These are phyloP conservation scores for Lycium barbarum DNA, from an alignment of 257 asterid genomes.

Conservation along the genomic window DNA sequence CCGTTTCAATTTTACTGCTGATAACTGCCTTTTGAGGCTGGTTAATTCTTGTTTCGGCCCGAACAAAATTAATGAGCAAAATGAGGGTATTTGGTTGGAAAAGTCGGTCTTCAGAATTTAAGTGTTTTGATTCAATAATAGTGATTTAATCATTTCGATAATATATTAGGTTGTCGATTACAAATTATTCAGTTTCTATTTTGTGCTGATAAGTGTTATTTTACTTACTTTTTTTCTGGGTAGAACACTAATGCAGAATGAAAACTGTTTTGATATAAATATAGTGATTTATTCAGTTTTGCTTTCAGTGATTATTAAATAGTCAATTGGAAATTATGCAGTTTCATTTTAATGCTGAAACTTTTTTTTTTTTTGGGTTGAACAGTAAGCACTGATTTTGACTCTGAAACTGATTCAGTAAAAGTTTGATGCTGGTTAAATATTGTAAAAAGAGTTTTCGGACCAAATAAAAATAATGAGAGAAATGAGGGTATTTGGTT, in stretches of 20 bases:
- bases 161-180: not conserved
- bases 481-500: not conserved
- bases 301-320: too few relatives aligned
- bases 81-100: not conserved
- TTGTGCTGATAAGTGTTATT: too few relatives aligned
- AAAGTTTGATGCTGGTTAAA: slow-evolving; percentile 8
- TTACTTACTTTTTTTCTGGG: too few relatives aligned
- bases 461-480: not conserved
- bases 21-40: not conserved
- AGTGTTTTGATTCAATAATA: not conserved
- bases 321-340: too few relatives aligned
- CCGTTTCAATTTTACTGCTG: not conserved
- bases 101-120: not conserved
- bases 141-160: not conserved
- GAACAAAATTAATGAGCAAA: not conserved
- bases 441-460: not conserved
- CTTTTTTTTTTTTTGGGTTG: not conserved
- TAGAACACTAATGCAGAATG: too few relatives aligned
- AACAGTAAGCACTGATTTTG: not conserved
- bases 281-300: too few relatives aligned
- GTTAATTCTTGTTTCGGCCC: not conserved
- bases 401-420: not conserved
- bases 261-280: too few relatives aligned
- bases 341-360: too few relatives aligned
- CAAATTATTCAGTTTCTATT: not conserved